phyloP scores from a whole-genome alignment of 2,329 filamentous ascomycete species.

The Aschersonia sp. region DNA sequence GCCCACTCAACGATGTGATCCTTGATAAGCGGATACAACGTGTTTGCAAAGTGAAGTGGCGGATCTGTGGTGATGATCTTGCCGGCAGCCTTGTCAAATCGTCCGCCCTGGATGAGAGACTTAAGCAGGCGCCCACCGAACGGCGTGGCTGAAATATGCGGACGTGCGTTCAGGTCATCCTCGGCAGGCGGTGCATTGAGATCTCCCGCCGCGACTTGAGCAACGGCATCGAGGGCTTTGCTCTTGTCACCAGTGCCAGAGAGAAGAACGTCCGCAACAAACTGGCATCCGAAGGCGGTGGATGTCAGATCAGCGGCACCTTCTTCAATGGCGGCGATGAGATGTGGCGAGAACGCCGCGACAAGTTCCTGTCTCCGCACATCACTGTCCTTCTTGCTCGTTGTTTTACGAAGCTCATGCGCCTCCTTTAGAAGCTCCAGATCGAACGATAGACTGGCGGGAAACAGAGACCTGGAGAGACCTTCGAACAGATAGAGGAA shows the following conservation, averaged over 20 bases:
- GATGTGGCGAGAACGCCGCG: slow-evolving; percentile 55
- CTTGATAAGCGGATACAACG: slow-evolving; percentile 72
- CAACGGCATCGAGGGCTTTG: slow-evolving; percentile 56
- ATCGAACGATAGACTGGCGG: slow-evolving; percentile 47
- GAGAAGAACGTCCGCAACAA: slow-evolving; percentile 71
- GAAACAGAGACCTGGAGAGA: slow-evolving; percentile 45
- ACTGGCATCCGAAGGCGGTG: slow-evolving; percentile 74
- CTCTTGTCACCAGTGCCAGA: slow-evolving; percentile 61
- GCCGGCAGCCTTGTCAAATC: slow-evolving; percentile 64
- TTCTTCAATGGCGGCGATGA: slow-evolving; percentile 60
- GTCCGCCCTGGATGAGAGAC: slow-evolving; percentile 76
- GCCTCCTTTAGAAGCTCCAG: slow-evolving; percentile 63
- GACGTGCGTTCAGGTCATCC: slow-evolving; percentile 22
- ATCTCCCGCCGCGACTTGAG: slow-evolving; percentile 45
- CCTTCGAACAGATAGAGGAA: slow-evolving; percentile 73
- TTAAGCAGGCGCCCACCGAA: slow-evolving; percentile 76
- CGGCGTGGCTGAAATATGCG: slow-evolving; percentile 46
- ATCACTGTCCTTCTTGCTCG: slow-evolving; percentile 84
- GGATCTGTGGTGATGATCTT: slow-evolving; percentile 59
- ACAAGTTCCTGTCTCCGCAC: slow-evolving; percentile 63
- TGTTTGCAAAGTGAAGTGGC: slow-evolving; percentile 63
- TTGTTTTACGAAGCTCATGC: slow-evolving; percentile 63
- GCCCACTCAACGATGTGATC: slow-evolving; percentile 70
- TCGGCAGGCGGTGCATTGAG: slow-evolving; percentile 27
- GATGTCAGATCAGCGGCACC: slow-evolving; percentile 54